Base-by-base conservation (phyloP, 192 early-diverging fungal species). In the Dissophora ornata region DNA sequence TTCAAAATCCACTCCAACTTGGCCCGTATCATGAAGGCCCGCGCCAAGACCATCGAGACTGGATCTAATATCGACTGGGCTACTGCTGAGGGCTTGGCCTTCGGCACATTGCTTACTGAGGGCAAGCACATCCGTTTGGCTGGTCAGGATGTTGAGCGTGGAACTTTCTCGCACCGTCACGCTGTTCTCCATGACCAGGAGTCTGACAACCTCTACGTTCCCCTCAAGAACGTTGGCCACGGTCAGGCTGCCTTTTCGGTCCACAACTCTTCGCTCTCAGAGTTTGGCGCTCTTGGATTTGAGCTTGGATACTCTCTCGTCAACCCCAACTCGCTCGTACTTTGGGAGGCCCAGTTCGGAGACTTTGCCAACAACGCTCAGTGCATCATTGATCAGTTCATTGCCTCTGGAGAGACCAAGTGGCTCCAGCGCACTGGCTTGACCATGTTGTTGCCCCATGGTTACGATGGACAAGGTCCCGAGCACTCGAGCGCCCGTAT, bases 281-380 rank as follows among this genome's bases (percentile, higher is more conserved):
- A 99, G 82, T 99, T 89, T 80, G 97, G 96, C 63, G 91, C 86
- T 53, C 84, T 99, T 53, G 97, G 97, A 29, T 99, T 97, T 71
- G 97, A 99, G 86, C 90, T 97, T 11, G 97, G 97, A 41, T 98
- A 98, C 84, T 96, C 94, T 24, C 85, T 98, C 77, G 94, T 93
- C 48, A 93, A 93, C 85, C 96, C 97, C 45, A 93, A 97, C 82
- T 86, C 96, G 49, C 88, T 98, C 45, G 88, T 98, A 30, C 85
- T 97, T 66, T 99, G 96, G 96, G 97, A 99, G 82, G 97, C 95
- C 15, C 96, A 99, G 86, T 98, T 99, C 71, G 97, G 97, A 62
- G 96, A 99, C 82, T 97, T 99, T 80, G 92, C 92, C 80, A 99
- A 99, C 88, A 94, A 85, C 59, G 95, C 97, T 21, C 97, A 99